These are phyloP conservation scores for Saprolegnia diclina DNA, from an alignment of 352 stramenopile genomes.

Conservation along the genomic window DNA sequence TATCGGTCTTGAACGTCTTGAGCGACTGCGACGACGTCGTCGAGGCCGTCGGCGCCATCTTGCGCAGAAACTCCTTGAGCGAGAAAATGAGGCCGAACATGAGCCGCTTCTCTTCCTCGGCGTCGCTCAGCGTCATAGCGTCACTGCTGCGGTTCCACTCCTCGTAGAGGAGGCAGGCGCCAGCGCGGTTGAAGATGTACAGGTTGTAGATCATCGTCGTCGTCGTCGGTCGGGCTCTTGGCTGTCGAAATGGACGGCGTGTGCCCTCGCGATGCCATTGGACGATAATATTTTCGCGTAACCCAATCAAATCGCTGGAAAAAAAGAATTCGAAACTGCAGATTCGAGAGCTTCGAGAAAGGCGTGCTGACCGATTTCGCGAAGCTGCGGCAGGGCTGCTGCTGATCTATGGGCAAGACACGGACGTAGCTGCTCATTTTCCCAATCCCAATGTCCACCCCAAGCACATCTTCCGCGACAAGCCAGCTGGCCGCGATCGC, in stretches of 20 bases:
- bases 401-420: not conserved
- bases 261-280: not conserved
- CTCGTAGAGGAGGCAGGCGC: slow-evolving; percentile 86
- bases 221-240: not conserved
- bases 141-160: slow-evolving; percentile 80
- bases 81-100: slow-evolving; percentile 91
- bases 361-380: not conserved
- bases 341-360: not conserved
- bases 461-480: not conserved
- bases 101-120: slow-evolving; percentile 86
- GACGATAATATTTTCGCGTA: not conserved
- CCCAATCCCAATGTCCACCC: slow-evolving; percentile 1
- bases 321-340: not conserved
- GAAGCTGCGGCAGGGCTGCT: not conserved
- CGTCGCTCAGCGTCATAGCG: slow-evolving; percentile 63
- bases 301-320: not conserved
- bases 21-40: slow-evolving; percentile 23
- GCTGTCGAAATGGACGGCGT: not conserved
- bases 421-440: not conserved
- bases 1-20: slow-evolving; percentile 67
- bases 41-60: slow-evolving; percentile 51
- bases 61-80: slow-evolving; percentile 85
- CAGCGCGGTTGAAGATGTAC: slow-evolving; percentile 88
- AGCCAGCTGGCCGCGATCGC: not conserved
- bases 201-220: slow-evolving; percentile 86